Evolutionary conservation across 1,284 basidiomycete genomes (phyloP).

Genomic region (Boletellus deceptivus): DNA sequence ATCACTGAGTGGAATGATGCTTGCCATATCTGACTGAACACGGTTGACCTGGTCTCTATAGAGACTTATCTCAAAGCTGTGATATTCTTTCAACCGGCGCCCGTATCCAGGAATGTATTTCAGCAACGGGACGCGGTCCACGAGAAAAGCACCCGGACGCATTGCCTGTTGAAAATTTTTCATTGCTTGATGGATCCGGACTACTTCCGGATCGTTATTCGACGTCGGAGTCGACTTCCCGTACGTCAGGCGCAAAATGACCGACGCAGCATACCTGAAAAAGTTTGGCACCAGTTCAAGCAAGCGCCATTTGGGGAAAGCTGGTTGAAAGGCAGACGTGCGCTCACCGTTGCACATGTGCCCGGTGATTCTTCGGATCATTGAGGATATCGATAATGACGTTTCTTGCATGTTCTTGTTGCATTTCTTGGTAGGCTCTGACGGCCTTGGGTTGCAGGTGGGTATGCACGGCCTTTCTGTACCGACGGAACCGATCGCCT

Average conservation of each 20-base stretch:
- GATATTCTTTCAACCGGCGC: slow-evolving; percentile 37
- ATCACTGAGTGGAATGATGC: slow-evolving; percentile 1
- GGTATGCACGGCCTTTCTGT: slow-evolving; percentile 35
- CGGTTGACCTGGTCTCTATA: slow-evolving; percentile 49
- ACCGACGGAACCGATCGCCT: slow-evolving; percentile 31
- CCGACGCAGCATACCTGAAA: slow-evolving; percentile 57
- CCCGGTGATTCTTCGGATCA: slow-evolving; percentile 35
- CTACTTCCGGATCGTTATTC: slow-evolving; percentile 57
- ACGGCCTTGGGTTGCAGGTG: slow-evolving; percentile 39
- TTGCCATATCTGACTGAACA: slow-evolving; percentile 46
- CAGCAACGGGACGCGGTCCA: slow-evolving; percentile 59
- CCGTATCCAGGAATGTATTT: slow-evolving; percentile 34
- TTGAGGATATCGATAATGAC: slow-evolving; percentile 40
- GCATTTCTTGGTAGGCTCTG: slow-evolving; percentile 34
- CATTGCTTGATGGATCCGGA: slow-evolving; percentile 48
- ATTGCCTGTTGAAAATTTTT: slow-evolving; percentile 48
- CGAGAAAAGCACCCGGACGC: slow-evolving; percentile 55
- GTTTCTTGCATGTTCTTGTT: slow-evolving; percentile 36
- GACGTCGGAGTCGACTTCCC: slow-evolving; percentile 51
- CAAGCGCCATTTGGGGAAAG: background rate
- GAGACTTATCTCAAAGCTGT: slow-evolving; percentile 52
- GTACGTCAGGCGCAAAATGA: slow-evolving; percentile 65
- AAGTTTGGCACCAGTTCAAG: background rate
- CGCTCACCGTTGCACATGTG: slow-evolving; percentile 33
- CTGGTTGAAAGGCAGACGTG: background rate